phyloP scores from a whole-genome alignment of 495 filamentous ascomycete species.

The Aspergillus olivimuriae region DNA sequence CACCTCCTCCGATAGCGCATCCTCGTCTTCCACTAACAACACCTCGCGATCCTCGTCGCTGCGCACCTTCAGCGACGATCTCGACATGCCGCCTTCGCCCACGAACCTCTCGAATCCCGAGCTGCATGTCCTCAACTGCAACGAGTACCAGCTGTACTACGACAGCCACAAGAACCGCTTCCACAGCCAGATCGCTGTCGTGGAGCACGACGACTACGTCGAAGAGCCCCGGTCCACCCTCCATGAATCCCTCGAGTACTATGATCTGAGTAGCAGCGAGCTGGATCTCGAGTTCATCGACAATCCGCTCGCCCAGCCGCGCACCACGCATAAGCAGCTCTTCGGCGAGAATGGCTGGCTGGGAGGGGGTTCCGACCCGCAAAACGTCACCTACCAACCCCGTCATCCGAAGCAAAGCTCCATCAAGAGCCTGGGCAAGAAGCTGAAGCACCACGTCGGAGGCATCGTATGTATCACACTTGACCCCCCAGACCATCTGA shows the following conservation, averaged over 20 bases:
- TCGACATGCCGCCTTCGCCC: neutral
- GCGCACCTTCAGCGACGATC: slow-evolving; percentile 1
- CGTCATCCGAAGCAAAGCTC: slow-evolving; percentile 21
- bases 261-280: neutral
- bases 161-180: neutral
- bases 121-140: slow-evolving; percentile 3
- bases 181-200: slow-evolving; percentile 7
- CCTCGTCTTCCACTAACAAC: slow-evolving; percentile 3
- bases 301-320: neutral
- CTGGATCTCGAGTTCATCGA: slow-evolving; percentile 4
- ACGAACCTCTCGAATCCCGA: slow-evolving; percentile 3
- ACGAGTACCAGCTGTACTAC: slow-evolving; percentile 8
- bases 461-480: slow-evolving; percentile 32
- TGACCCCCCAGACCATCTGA: slow-evolving; percentile 5
- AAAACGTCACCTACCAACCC: slow-evolving; percentile 15
- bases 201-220: slow-evolving; percentile 4
- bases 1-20: neutral
- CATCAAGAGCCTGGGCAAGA: slow-evolving; percentile 36
- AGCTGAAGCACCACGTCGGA: slow-evolving; percentile 41
- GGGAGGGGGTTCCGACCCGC: slow-evolving; percentile 29
- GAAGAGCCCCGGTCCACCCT: slow-evolving; percentile 3
- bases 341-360: slow-evolving; percentile 50
- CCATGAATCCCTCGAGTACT: neutral
- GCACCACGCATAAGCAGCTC: slow-evolving; percentile 38
- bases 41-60: slow-evolving; percentile 9